A percentile compares a stretch with the other conserved stretches of the same genome.
Evolutionary conservation across 129 eudicot species (phyloP).

Genomic region (Chrysanthemum lavandulifolium): DNA sequence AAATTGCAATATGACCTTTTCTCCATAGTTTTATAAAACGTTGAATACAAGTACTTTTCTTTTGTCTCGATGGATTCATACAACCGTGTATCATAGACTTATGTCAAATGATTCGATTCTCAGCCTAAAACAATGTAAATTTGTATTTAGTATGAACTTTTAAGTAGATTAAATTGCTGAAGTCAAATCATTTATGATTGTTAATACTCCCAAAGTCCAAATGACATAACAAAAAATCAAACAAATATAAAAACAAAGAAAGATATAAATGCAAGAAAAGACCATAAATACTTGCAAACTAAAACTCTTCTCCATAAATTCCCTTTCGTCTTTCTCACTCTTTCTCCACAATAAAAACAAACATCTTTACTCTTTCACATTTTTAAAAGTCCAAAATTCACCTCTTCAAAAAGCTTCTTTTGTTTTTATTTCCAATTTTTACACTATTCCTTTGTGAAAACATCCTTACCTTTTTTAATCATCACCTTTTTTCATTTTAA

Average conservation of each 20-base stretch:
- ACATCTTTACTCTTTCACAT: background rate
- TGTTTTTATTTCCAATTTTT: slow-evolving; percentile 32
- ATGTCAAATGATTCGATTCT: no score
- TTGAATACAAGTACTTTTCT: no score
- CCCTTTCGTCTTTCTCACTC: slow-evolving; percentile 19
- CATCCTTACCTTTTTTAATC: background rate
- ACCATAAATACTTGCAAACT: slow-evolving; percentile 24
- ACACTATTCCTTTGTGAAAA: slow-evolving; percentile 6
- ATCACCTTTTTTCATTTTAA: slow-evolving; percentile 8
- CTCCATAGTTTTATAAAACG: no score
- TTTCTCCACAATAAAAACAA: slow-evolving; percentile 22
- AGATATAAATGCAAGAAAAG: slow-evolving; percentile 17
- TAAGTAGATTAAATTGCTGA: no score
- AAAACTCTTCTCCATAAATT: slow-evolving; percentile 26
- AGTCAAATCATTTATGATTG: no score
- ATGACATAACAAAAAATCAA: background rate
- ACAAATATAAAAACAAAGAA: background rate
- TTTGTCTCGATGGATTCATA: no score
- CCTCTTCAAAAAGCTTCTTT: slow-evolving; percentile 33
- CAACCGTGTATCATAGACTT: no score
- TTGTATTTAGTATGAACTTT: background rate
- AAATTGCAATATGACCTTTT: no score
- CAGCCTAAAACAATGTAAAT: background rate
- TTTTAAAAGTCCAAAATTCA: no score
- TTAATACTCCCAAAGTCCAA: no score